phyloP scores from a whole-genome alignment of 1,284 basidiomycete genomes.

The Laetiporus sulphureus region DNA sequence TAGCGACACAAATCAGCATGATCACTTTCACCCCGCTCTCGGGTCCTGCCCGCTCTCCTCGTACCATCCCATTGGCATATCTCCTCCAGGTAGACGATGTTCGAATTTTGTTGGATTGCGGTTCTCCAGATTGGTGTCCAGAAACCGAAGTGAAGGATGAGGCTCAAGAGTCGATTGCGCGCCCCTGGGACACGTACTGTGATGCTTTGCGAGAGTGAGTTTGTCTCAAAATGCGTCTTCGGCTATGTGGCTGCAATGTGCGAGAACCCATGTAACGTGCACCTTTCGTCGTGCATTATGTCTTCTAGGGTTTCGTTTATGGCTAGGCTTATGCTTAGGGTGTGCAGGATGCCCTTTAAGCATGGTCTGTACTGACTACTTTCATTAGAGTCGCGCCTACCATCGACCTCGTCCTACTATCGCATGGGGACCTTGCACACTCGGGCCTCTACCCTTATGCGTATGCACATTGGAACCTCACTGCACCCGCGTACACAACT shows the following conservation, averaged over 20 bases:
- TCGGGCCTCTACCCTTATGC: constrained; percentile 91
- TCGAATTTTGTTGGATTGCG: constrained; percentile 91
- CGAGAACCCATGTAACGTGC: too few species aligned
- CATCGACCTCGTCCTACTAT: constrained; percentile 84
- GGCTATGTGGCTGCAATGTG: background rate
- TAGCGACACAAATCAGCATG: too few species aligned
- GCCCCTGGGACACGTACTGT: constrained; percentile 59
- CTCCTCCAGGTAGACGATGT: constrained; percentile 94
- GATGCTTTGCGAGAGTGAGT: constrained; percentile 57
- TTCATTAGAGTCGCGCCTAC: constrained; percentile 67
- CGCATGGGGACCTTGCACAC: constrained; percentile 88
- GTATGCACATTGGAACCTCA: constrained; percentile 80
- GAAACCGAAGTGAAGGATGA: constrained; percentile 40
- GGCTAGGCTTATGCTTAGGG: too few species aligned
- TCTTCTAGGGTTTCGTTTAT: too few species aligned
- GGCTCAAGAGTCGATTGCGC: constrained; percentile 28
- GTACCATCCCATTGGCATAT: constrained; percentile 70
- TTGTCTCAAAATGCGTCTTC: background rate
- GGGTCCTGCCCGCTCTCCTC: constrained; percentile 68
- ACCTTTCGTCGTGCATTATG: too few species aligned
- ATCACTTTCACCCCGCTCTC: constrained; percentile 91
- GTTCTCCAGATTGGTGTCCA: constrained; percentile 81
- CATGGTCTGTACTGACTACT: too few species aligned
- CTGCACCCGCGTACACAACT: constrained; percentile 92
- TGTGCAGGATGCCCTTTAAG: too few species aligned